Evolutionary conservation across 176 grass and related monocot genomes (phyloP).

Genomic region (Zoysia japonica): DNA sequence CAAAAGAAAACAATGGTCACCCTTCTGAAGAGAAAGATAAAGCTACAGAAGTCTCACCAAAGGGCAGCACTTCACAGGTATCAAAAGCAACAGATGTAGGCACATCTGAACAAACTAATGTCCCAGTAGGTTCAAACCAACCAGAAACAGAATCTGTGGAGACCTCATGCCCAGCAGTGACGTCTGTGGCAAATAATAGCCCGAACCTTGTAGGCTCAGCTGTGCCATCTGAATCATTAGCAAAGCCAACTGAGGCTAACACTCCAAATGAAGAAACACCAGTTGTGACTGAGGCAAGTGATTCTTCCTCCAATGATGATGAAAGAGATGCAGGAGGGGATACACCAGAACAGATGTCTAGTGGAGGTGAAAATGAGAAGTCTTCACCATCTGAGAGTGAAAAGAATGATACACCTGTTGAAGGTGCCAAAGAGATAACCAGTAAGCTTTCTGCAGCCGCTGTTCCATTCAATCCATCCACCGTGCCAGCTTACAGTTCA

Average conservation of each 20-base stretch:
- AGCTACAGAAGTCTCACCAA: constrained; percentile 39
- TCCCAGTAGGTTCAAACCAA: constrained; percentile 37
- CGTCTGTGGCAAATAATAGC: constrained; percentile 28
- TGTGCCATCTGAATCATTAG: constrained; percentile 44
- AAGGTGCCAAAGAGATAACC: constrained; percentile 53
- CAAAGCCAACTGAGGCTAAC: constrained; percentile 41
- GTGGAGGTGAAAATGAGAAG: constrained; percentile 76
- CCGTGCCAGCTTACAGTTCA: constrained; percentile 80
- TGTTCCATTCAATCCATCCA: constrained; percentile 91
- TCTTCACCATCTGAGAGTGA: constrained; percentile 58
- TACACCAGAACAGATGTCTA: constrained; percentile 64
- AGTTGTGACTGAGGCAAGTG: constrained; percentile 47
- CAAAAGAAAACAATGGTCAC: constrained; percentile 35
- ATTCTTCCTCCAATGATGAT: constrained; percentile 66
- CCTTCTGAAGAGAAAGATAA: constrained; percentile 56
- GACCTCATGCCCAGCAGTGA: constrained; percentile 37
- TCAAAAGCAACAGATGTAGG: constrained; percentile 41
- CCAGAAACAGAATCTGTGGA: constrained; percentile 30
- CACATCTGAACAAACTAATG: constrained; percentile 41
- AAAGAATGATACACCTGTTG: constrained; percentile 48
- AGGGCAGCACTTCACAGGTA: constrained; percentile 40
- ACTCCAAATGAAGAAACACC: constrained; percentile 50
- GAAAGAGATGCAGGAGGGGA: constrained; percentile 57
- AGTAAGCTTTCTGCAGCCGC: constrained; percentile 93
- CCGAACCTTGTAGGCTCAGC: constrained; percentile 18